These are phyloP conservation scores for Mycena vulgaris DNA, from an alignment of 768 basidiomycete species.

Conservation along the genomic window DNA sequence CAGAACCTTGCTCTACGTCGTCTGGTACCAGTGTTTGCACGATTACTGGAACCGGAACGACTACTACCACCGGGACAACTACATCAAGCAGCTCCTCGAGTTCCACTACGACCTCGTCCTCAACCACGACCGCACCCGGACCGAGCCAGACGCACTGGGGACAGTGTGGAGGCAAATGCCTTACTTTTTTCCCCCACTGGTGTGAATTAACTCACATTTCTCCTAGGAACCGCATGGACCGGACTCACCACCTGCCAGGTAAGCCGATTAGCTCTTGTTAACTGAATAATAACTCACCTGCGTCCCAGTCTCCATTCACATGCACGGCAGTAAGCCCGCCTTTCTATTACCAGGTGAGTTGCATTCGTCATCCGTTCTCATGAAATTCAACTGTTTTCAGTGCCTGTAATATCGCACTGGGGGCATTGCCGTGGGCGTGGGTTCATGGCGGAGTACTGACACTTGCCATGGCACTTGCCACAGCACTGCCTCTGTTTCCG, in stretches of 20 bases:
- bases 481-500: no score
- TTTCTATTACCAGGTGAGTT: constrained; percentile 67
- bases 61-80: background rate
- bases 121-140: constrained; percentile 34
- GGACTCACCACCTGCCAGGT: constrained; percentile 62
- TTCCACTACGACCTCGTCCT: background rate
- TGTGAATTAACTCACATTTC: background rate
- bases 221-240: constrained; percentile 58
- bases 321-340: constrained; percentile 66
- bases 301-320: constrained; percentile 46
- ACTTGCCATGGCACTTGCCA: no score
- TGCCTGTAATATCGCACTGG: constrained; percentile 41
- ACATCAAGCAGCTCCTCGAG: constrained; percentile 7
- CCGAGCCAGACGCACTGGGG: constrained; percentile 62
- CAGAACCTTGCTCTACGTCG: no score
- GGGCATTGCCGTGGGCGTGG: no score
- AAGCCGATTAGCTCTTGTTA: no score
- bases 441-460: no score
- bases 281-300: no score
- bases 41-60: background rate
- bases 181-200: background rate
- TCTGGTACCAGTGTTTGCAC: background rate
- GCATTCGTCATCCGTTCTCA: constrained; percentile 5
- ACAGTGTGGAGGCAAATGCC: constrained; percentile 64
- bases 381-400: constrained; percentile 24